Evolutionary conservation across 768 basidiomycete genomes (phyloP).

Genomic region (Xanthoconium stramineum): DNA sequence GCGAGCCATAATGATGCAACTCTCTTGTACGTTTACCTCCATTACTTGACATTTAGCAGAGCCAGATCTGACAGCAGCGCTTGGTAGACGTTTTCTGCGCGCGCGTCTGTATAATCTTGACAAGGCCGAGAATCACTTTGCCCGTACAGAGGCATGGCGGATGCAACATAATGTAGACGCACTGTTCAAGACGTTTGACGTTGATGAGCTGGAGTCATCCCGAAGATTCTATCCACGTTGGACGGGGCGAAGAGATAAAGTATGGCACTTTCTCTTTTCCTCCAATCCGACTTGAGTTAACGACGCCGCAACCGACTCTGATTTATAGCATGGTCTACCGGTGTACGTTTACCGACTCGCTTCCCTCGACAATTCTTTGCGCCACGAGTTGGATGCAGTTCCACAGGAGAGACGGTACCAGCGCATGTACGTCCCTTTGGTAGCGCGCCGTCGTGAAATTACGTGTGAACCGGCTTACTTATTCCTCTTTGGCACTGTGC

Average conservation of each 20-base stretch:
- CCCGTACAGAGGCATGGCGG: conserved; percentile 67
- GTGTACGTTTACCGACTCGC: conserved; percentile 74
- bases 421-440: conserved; percentile 55
- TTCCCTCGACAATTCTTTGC: conserved; percentile 48
- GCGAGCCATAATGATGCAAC: conserved; percentile 66
- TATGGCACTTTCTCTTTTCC: conserved; percentile 21
- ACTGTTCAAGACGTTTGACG: conserved; percentile 58
- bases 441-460: too few relatives aligned
- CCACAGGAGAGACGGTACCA: conserved; percentile 56
- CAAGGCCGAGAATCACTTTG: conserved; percentile 69
- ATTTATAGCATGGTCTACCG: conserved; percentile 57
- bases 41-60: background rate
- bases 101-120: conserved; percentile 64
- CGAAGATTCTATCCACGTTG: conserved; percentile 74
- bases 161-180: conserved; percentile 54
- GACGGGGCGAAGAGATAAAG: conserved; percentile 79
- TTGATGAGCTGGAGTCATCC: conserved; percentile 56
- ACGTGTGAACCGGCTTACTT: too few relatives aligned
- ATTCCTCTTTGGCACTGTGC: background rate
- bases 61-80: background rate
- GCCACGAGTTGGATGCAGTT: conserved; percentile 58
- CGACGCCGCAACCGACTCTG: background rate
- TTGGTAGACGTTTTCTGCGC: conserved; percentile 72
- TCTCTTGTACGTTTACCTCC: conserved; percentile 47
- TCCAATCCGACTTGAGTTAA: background rate